Conservation (phyloP, 352 stramenopile species). For the Pythium graminicola region DNA sequence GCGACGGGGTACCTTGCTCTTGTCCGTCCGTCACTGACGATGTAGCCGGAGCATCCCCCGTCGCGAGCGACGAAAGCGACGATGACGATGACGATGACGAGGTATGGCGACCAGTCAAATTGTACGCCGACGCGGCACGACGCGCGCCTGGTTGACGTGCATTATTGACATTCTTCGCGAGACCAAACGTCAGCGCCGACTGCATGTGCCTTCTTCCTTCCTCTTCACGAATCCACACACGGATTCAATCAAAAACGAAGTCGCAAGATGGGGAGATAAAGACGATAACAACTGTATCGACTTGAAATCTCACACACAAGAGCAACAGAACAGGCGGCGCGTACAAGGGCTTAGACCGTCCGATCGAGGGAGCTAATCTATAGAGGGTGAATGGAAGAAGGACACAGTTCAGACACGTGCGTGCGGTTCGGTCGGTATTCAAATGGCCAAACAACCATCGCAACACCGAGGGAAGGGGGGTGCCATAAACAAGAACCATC, state of each 20-base stretch:
- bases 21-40: neutral
- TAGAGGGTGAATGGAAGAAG: neutral
- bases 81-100: conserved; percentile 27
- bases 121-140: conserved; percentile 53
- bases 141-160: conserved; percentile 36
- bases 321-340: neutral
- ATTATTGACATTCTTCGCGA: conserved; percentile 71
- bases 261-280: neutral
- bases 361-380: neutral
- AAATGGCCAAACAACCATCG: conserved; percentile 18
- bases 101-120: conserved; percentile 39
- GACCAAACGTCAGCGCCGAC: conserved; percentile 41
- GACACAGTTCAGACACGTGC: too few relatives aligned
- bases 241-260: neutral
- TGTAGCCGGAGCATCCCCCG: neutral
- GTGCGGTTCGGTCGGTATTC: neutral
- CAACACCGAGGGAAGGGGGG: neutral
- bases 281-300: too few relatives aligned
- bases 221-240: neutral
- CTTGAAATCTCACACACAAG: neutral
- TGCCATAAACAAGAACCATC: conserved; percentile 22
- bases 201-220: conserved; percentile 32
- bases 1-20: conserved; percentile 5
- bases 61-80: conserved; percentile 22
- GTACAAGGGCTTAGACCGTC: neutral